Base-by-base conservation (phyloP, 305 asterid species). In the Lippia alba region DNA sequence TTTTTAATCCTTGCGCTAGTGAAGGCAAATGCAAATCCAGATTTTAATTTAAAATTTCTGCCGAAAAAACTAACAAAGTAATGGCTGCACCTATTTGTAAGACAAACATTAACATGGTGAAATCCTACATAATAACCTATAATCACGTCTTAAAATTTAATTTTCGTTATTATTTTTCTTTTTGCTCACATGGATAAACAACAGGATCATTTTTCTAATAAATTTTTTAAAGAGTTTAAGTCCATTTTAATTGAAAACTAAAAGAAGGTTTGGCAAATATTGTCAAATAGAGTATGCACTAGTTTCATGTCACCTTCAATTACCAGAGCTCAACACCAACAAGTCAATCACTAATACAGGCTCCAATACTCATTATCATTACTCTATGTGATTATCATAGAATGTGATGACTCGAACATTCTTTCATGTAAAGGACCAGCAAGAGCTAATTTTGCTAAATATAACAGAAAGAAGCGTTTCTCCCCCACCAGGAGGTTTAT, bases 231-330 rank as follows among this genome's bases (percentile, higher is more conserved):
- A 34, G 24, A 53, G 12, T 34, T 24, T 8, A 70, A 34, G 32
- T 60, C 61, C 57, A 4, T 62, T 24, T 24, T 11, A 71, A 44
- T 20, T 70, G 41, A 44, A 55, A 67, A 59, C 40, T 19, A 62
- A 46, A 19, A 72, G 33, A 0, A 58, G 15, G n/a, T 61, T 14
- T 18, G 63, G 24, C 19, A 32, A 44, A 6, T 17, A 12, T 39
- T 44, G 17, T 14, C 0, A 19, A 33, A 46, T 60, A 12, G 33
- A 50, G 61, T 14, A 34, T 5, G 10, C 33, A 12, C 30, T 40
- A 24, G 17, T 16, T 58, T 64, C 60, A 34, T 17, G 8, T 60
- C 45, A 60, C 12, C 59, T 61, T 61, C 72, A 46, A 69, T 15
- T 19, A 57, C 61, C 11, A 18, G n/a, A n/a, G n/a, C n/a, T n/a